These are phyloP conservation scores for Triangularia setosa DNA, from an alignment of 2,329 filamentous ascomycete species.

Conservation along the genomic window DNA sequence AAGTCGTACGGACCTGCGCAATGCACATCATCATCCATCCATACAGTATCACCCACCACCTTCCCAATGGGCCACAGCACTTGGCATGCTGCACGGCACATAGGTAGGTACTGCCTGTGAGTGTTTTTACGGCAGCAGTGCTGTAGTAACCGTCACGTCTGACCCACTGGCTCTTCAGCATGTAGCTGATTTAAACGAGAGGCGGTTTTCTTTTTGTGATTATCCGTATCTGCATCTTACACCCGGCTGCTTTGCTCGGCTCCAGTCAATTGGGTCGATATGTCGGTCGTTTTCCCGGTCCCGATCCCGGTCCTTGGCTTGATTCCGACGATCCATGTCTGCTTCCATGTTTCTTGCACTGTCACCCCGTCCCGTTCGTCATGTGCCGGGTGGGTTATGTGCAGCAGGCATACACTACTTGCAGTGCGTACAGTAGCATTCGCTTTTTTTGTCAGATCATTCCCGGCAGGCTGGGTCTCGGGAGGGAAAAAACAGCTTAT, in stretches of 20 bases:
- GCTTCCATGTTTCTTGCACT: background rate
- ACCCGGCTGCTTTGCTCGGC: background rate
- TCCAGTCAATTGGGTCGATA: background rate
- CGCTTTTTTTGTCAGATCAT: background rate
- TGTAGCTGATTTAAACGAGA: background rate
- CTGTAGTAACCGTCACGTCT: background rate
- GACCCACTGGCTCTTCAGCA: background rate
- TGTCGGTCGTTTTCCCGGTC: background rate
- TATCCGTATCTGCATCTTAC: background rate
- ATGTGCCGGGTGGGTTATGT: background rate
- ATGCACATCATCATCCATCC: background rate
- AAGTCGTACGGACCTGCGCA: background rate
- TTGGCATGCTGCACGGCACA: background rate
- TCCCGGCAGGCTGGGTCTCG: background rate
- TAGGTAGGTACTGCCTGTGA: background rate
- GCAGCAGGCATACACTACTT: background rate
- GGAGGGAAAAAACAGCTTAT: background rate
- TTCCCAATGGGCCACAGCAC: background rate
- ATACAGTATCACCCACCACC: background rate
- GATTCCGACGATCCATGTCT: background rate
- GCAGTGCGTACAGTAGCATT: background rate
- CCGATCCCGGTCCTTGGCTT: background rate
- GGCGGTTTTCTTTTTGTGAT: background rate
- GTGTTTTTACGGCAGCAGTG: background rate
- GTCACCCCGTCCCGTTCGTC: background rate